Conservation (phyloP, 805 yeast genomes). For the Zygoascus flipseniorum region DNA sequence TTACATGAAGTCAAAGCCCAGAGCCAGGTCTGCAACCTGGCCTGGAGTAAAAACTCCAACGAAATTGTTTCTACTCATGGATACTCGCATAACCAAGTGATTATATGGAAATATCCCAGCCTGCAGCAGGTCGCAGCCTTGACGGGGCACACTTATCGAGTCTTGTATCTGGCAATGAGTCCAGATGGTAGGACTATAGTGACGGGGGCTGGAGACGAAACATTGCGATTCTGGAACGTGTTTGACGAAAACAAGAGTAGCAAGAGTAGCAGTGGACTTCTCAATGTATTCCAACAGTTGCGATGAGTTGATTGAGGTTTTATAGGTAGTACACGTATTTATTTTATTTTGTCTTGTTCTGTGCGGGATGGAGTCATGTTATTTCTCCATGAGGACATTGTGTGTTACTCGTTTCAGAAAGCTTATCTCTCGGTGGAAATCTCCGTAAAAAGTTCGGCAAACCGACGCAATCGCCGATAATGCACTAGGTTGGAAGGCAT, state of each 20-base stretch:
- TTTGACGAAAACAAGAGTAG: constrained; percentile 49
- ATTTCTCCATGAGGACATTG: no score
- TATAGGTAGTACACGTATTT: not conserved
- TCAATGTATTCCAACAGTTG: constrained; percentile 18
- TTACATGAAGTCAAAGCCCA: constrained; percentile 86
- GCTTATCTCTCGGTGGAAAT: no score
- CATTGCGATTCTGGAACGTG: constrained; percentile 90
- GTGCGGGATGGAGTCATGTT: no score
- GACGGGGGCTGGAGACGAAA: constrained; percentile 98
- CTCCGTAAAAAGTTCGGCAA: no score
- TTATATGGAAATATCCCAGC: constrained; percentile 88
- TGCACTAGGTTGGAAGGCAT: no score
- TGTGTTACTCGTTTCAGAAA: no score
- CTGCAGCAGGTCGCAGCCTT: constrained; percentile 90
- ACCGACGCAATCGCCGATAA: no score
- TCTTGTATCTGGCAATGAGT: constrained; percentile 77
- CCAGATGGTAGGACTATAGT: constrained; percentile 97
- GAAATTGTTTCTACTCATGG: constrained; percentile 96
- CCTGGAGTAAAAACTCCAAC: constrained; percentile 87
- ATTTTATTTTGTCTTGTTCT: not conserved
- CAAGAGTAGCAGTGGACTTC: constrained; percentile 4
- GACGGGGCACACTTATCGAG: constrained; percentile 91
- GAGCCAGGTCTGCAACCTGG: constrained; percentile 88
- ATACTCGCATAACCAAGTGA: constrained; percentile 79
- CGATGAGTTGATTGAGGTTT: constrained; percentile 6